phyloP scores from a whole-genome alignment of 2,329 filamentous ascomycete genomes.

The Fusarium phyllophilum region DNA sequence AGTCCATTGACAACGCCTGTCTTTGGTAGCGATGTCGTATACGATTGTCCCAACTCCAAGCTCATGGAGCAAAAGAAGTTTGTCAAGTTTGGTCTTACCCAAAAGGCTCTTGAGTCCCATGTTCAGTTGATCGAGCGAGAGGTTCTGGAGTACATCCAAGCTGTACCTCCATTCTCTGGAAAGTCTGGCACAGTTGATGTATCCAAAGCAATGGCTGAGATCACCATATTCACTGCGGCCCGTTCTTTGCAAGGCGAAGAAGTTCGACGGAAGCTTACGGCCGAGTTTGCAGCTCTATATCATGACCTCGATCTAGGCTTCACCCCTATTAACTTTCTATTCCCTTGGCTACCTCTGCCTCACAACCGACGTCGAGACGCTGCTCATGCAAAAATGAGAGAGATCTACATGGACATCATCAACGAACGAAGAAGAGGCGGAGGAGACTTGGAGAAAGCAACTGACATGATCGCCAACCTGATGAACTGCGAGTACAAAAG shows the following conservation, averaged over 20 bases:
- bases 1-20: conserved; percentile 62
- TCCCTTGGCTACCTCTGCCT: conserved; percentile 81
- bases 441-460: conserved; percentile 55
- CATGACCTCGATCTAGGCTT: conserved; percentile 83
- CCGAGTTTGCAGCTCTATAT: conserved; percentile 78
- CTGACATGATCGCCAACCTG: conserved; percentile 81
- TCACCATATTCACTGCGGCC: conserved; percentile 84
- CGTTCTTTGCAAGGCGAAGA: conserved; percentile 80
- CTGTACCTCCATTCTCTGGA: conserved; percentile 66
- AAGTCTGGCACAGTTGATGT: conserved; percentile 71
- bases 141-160: conserved; percentile 71
- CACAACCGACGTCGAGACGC: conserved; percentile 78
- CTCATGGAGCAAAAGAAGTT: conserved; percentile 92
- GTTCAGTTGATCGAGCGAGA: conserved; percentile 78
- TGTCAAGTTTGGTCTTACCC: conserved; percentile 76
- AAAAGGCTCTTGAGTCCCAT: conserved; percentile 71
- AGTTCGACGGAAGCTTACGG: conserved; percentile 76
- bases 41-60: conserved; percentile 85
- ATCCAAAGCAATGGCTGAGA: conserved; percentile 74
- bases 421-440: conserved; percentile 64
- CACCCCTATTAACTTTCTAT: conserved; percentile 82
- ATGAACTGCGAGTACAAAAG: conserved; percentile 83
- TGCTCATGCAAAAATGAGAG: conserved; percentile 76
- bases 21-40: conserved; percentile 83
- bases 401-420: conserved; percentile 78